phyloP scores from a whole-genome alignment of 1,139 yeast species.

The Diutina pseudorugosa region DNA sequence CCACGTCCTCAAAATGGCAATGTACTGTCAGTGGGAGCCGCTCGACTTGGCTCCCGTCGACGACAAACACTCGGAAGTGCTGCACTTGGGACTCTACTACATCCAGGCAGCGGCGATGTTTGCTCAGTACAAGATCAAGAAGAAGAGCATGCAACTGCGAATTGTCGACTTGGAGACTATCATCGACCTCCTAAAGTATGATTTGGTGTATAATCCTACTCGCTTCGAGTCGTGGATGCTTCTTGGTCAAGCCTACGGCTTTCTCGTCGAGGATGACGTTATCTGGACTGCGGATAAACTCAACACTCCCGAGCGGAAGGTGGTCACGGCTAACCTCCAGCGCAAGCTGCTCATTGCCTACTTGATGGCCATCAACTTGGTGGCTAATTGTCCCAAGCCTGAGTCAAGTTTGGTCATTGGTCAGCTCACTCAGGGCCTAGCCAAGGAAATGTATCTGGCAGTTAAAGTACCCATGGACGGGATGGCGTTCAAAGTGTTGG shows the following conservation, averaged over 20 bases:
- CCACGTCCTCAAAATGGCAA: conserved; percentile 38
- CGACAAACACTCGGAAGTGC: conserved; percentile 9
- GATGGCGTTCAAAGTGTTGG: conserved; percentile 34
- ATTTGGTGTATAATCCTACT: conserved; percentile 51
- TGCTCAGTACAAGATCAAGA: conserved; percentile 52
- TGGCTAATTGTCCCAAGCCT: conserved; percentile 13
- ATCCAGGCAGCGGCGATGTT: conserved; percentile 61
- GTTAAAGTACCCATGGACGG: conserved; percentile 57
- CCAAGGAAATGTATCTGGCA: conserved; percentile 52
- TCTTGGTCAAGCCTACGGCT: conserved; percentile 71
- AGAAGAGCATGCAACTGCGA: conserved; percentile 67
- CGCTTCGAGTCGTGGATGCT: conserved; percentile 82
- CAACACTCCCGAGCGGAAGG: conserved; percentile 50
- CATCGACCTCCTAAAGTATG: conserved; percentile 50
- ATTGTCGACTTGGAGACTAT: conserved; percentile 74
- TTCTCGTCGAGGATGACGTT: conserved; percentile 74
- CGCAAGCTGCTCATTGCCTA: conserved; percentile 63
- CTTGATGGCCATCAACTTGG: conserved; percentile 55
- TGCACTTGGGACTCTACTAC: conserved; percentile 51
- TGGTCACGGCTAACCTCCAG: conserved; percentile 51
- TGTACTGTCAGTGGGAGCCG: conserved; percentile 37
- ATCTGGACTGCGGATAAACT: conserved; percentile 86
- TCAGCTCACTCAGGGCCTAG: conserved; percentile 43
- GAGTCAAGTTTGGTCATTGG: conserved; percentile 18
- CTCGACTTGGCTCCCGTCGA: conserved; percentile 25